Evolutionary conservation across 129 eudicot species (phyloP), one percentile per base, ranked within the genome.

Genomic region (Apium graveolens): DNA sequence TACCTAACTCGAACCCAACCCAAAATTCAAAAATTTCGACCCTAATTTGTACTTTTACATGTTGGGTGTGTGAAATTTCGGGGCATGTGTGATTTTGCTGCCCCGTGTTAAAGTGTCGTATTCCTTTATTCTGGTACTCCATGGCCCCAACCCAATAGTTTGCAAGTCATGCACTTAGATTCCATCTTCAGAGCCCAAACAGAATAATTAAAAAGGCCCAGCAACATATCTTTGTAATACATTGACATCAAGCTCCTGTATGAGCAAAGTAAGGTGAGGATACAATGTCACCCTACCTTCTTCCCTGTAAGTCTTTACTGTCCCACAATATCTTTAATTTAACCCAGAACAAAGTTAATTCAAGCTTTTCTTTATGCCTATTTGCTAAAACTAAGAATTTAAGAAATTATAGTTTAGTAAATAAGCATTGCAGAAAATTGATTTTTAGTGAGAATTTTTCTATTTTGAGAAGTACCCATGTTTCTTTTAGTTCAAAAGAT

Each of bases 401-500:
- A 38, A 85, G 81, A 74, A 74, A 3, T 11, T 68, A 76, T 60
- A 78, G 3, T 41, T 82, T 48, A 74, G 2, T 51, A 20, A 10
- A 69, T 81, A 77, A 78, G 62, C 83, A 72, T 42, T 51, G 72
- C 39, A 55, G 78, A 74, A 79, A 20, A 20, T 44, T 72, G 32
- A 39, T 60, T 69, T 44, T 87, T 77, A 51, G 72, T 41, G 68
- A 57, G 5, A 82, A 83, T 79, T 80, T 43, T 45, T 41, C 84
- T 21, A 71, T 80, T 83, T 84, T 60, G 65, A 88, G 82, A 78
- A 78, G 46, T 75, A 63, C 96, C 93, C 96, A 82, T 83, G 81
- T 89, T 21, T 38, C 80, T 17, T 82, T 83, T 81, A 89, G 92
- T 89, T 84, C 93, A 11, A 86, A 87, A 72, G 84, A 83, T 79